Evolutionary conservation across 139 green algal genomes (phyloP).

Genomic region (Micractinium sp.): DNA sequence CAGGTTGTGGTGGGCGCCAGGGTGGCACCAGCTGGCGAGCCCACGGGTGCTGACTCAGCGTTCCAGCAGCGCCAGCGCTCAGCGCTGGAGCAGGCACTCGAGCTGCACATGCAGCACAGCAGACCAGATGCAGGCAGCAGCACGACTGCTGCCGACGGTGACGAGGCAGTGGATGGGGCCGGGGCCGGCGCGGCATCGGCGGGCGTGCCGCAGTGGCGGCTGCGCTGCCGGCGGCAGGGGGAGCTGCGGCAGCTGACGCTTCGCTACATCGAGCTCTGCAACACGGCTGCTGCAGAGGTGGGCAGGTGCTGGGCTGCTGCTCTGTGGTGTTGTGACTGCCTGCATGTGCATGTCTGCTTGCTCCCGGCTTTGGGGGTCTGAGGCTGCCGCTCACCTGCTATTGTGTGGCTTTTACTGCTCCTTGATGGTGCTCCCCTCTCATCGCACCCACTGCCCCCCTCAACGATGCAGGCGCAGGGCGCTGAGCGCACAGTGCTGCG

Average conservation of each 20-base stretch:
- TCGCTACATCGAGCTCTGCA: slow-evolving; percentile 25
- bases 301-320: not conserved
- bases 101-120: slow-evolving; percentile 56
- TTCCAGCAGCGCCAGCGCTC: slow-evolving; percentile 34
- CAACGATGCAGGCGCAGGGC: slow-evolving; percentile 3
- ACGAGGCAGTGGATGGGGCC: not conserved
- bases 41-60: not conserved
- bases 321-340: not conserved
- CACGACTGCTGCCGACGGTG: not conserved
- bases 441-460: not conserved
- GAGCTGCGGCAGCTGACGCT: slow-evolving; percentile 40
- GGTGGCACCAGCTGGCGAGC: slow-evolving; percentile 12
- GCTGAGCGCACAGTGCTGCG: slow-evolving; percentile 32
- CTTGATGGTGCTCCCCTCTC: not conserved
- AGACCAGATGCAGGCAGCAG: slow-evolving; percentile 3
- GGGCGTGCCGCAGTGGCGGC: slow-evolving; percentile 40
- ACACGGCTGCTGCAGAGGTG: slow-evolving; percentile 8
- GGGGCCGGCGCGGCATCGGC: not conserved
- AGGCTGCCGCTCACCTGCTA: too few relatives aligned
- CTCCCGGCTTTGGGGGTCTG: too few relatives aligned
- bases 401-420: too few relatives aligned
- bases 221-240: slow-evolving; percentile 42
- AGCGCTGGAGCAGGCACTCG: slow-evolving; percentile 37
- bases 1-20: slow-evolving; percentile 18
- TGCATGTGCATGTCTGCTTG: not conserved